Base-by-base conservation (phyloP, 164 flowering plant genomes). In the Echeveria elegans region DNA sequence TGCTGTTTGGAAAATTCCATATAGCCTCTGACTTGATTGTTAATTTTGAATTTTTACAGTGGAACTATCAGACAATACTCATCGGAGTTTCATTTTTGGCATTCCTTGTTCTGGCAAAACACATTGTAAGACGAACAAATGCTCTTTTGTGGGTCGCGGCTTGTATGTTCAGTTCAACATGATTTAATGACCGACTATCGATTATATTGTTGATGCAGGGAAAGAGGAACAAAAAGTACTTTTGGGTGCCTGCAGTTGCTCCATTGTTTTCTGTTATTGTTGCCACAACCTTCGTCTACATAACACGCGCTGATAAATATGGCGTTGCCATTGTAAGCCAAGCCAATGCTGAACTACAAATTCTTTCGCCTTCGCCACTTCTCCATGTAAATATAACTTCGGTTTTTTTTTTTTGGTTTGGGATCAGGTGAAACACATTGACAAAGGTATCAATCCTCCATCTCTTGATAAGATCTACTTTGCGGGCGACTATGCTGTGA, bases 21-120 rank as follows among this genome's bases (percentile, higher is more conserved):
- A 19, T 6, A 19, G 5, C 7, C 7, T 3, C 37, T 3, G 7
- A 34, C 37, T 3, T 34, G 7, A 34, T 34, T 34, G 37, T 50
- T 50, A 2, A 18, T 47, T 16, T 16, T 15, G 2, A 65, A n/a
- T 21, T 50, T 15, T 78, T 85, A 78, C 88, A 94, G 98, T 91
- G 97, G 98, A 90, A 91, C 77, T 88, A 91, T 97, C 90, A 84
- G 81, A 91, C 97, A 3, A 83, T 94, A 71, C 50, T 88, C 50
- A 89, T 91, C 15, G 96, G 90, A 69, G 77, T 78, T 23, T 15
- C 63, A 23, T 94, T 94, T 73, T 74, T 91, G 66, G 71, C 71
- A 45, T 89, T 94, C 82, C 92, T 94, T 72, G 80, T 89, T 14
- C 15, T 73, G 36, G 82, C 96, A 6, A 94, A 88, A 66, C 77